Conservation (phyloP, 2,329 filamentous ascomycete genomes). For the Aspergillus texensis region DNA sequence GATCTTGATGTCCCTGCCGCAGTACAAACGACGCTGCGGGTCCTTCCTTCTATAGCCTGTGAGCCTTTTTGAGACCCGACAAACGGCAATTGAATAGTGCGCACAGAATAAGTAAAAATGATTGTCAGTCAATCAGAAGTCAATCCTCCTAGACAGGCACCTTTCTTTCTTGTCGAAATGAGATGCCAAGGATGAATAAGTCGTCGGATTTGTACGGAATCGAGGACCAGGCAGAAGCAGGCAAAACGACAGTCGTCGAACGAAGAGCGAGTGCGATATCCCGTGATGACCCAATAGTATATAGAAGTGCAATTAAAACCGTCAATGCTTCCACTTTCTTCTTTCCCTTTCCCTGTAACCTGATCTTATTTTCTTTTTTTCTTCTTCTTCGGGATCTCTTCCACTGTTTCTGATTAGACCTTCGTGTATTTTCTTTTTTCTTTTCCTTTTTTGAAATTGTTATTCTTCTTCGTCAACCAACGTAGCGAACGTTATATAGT, state of each 20-base stretch:
- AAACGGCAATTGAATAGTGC: slow-evolving; percentile 21
- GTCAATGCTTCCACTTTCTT: slow-evolving; percentile 11
- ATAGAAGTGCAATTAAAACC: slow-evolving; percentile 8
- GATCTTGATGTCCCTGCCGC: slow-evolving; percentile 22
- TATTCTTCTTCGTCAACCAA: slow-evolving; percentile 23
- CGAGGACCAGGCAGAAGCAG: slow-evolving; percentile 10
- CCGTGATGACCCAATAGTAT: slow-evolving; percentile 23
- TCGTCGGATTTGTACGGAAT: slow-evolving; percentile 11
- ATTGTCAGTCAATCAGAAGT: slow-evolving; percentile 8
- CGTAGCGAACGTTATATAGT: slow-evolving; percentile 43
- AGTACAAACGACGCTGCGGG: slow-evolving; percentile 21
- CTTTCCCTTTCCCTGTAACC: slow-evolving; percentile 14
- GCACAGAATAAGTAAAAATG: slow-evolving; percentile 13
- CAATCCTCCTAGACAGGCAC: not conserved
- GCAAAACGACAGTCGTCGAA: slow-evolving; percentile 24
- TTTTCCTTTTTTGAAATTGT: slow-evolving; percentile 11
- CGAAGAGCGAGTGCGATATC: slow-evolving; percentile 22
- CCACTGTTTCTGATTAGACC: not conserved
- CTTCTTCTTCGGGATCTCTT: slow-evolving; percentile 5
- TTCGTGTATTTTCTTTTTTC: slow-evolving; percentile 6
- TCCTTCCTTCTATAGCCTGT: slow-evolving; percentile 20
- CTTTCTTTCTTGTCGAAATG: slow-evolving; percentile 8
- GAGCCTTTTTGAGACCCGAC: slow-evolving; percentile 13
- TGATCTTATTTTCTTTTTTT: slow-evolving; percentile 18
- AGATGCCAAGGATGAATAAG: slow-evolving; percentile 4